phyloP scores from a whole-genome alignment of 306 rosid genomes.

The Corylus heterophylla region DNA sequence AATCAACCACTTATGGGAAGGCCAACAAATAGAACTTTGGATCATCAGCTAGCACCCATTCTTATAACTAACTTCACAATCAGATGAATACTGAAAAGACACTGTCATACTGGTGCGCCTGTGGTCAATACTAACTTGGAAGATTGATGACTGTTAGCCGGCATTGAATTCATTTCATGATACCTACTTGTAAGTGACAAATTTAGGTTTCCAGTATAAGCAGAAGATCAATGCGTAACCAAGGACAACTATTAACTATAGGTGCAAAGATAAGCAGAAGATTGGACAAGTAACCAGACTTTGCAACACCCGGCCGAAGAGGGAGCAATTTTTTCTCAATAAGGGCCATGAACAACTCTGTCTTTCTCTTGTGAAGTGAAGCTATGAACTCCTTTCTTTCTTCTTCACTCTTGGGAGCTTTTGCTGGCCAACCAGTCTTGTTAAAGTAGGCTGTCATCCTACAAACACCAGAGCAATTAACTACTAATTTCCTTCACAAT shows the following conservation, averaged over 20 bases:
- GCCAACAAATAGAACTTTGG: background rate
- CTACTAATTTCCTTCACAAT: constrained; percentile 19
- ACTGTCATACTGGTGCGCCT: background rate
- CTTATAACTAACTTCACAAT: background rate
- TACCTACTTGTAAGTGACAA: background rate
- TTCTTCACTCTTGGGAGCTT: constrained; percentile 67
- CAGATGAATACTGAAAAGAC: background rate
- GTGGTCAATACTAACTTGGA: background rate
- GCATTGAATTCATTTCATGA: background rate
- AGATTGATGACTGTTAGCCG: background rate
- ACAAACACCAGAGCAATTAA: constrained; percentile 22
- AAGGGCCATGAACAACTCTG: constrained; percentile 88
- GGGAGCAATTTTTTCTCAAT: constrained; percentile 92
- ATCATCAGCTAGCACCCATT: background rate
- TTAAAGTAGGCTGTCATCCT: constrained; percentile 97
- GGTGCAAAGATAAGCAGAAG: constrained; percentile 26
- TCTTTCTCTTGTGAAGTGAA: constrained; percentile 91
- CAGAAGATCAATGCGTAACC: background rate
- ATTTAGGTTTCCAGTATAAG: constrained; percentile 12
- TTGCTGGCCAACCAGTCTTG: constrained; percentile 90
- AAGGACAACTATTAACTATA: background rate
- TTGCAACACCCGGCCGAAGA: constrained; percentile 97
- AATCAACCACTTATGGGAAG: background rate
- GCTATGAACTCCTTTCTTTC: constrained; percentile 86
- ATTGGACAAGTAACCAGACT: constrained; percentile 59